These are phyloP conservation scores for Alternaria rosae DNA, from an alignment of 2,329 filamentous ascomycete genomes.

Conservation along the genomic window DNA sequence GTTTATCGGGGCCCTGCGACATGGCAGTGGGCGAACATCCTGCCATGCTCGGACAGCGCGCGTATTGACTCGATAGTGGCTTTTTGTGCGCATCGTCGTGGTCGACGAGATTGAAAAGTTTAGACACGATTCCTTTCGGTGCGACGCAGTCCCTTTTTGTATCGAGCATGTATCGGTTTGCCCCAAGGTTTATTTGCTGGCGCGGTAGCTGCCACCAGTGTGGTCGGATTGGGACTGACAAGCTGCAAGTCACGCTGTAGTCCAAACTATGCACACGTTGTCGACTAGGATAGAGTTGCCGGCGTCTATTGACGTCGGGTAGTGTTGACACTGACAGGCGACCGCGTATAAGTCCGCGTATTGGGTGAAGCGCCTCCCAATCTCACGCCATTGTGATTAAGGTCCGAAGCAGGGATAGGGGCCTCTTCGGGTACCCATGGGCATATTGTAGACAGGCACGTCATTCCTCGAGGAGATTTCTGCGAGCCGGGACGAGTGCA, in stretches of 20 bases:
- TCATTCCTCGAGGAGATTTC: conserved; percentile 41
- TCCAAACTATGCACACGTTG: neutral
- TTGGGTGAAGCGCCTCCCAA: conserved; percentile 20
- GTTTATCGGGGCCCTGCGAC: conserved; percentile 15
- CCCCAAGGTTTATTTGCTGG: conserved; percentile 14
- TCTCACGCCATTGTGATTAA: conserved; percentile 11
- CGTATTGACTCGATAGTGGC: conserved; percentile 28
- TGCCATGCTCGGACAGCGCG: conserved; percentile 14
- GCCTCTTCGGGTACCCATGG: conserved; percentile 26
- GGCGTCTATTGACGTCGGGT: conserved; percentile 25
- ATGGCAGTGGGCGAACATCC: conserved; percentile 8
- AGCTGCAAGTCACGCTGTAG: conserved; percentile 22
- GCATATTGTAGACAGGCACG: conserved; percentile 31
- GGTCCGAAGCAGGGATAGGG: conserved; percentile 21
- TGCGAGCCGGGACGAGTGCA: conserved; percentile 23
- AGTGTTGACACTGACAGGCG: conserved; percentile 36
- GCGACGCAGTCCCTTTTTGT: conserved; percentile 15
- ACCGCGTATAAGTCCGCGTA: conserved; percentile 18
- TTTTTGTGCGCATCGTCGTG: conserved; percentile 13
- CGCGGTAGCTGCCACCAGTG: conserved; percentile 13
- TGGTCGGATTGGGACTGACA: conserved; percentile 22
- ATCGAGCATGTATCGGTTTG: conserved; percentile 12
- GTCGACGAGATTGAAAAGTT: conserved; percentile 12
- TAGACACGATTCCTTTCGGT: conserved; percentile 6
- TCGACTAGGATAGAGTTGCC: conserved; percentile 19